A percentile compares a stretch with the other conserved stretches of the same genome.
These are phyloP conservation scores for Solanum neorickii DNA, from an alignment of 257 asterid species.

Conservation along the genomic window DNA sequence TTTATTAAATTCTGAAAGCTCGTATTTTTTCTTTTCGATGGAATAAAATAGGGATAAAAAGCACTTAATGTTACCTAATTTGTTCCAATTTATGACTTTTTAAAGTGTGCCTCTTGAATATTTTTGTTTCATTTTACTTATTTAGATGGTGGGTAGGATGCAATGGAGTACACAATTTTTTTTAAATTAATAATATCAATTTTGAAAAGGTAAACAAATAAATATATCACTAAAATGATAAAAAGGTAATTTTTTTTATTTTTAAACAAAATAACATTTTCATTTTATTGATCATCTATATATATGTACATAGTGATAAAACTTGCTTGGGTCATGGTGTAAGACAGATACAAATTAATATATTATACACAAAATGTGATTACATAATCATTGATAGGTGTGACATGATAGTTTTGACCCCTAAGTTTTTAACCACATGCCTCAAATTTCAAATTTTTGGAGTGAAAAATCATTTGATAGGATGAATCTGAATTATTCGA, in stretches of 20 bases:
- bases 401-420: not conserved
- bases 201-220: not conserved
- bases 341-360: not conserved
- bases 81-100: not conserved
- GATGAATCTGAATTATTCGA: not conserved
- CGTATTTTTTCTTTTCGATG: not conserved
- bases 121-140: not conserved
- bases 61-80: not conserved
- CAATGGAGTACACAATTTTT: rapidly evolving
- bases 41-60: not conserved
- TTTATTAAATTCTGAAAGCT: no score
- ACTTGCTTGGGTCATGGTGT: not conserved
- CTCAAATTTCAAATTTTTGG: not conserved
- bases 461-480: not conserved
- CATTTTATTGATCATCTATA: not conserved
- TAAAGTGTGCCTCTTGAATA: not conserved
- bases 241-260: not conserved
- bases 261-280: not conserved
- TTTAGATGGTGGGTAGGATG: not conserved
- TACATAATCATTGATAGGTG: not conserved
- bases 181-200: not conserved
- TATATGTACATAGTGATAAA: not conserved
- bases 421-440: not conserved
- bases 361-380: not conserved
- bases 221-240: not conserved